phyloP scores from a whole-genome alignment of 768 basidiomycete genomes.

The Saitozyma podzolica region DNA sequence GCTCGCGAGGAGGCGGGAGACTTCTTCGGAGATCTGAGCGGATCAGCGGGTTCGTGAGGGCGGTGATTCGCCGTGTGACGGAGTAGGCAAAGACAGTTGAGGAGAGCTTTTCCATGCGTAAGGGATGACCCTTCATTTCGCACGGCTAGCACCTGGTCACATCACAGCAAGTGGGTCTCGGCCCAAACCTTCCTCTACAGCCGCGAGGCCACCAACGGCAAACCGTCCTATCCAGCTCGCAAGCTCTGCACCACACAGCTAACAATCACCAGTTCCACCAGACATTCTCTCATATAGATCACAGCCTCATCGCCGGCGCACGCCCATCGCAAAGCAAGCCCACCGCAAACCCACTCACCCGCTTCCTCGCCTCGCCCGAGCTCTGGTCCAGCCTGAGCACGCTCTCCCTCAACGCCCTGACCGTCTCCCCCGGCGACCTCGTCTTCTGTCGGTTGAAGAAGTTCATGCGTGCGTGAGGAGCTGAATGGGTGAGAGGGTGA shows the following conservation, averaged over 20 bases:
- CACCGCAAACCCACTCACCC: slow-evolving; percentile 14
- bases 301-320: no score
- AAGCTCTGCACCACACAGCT: neutral
- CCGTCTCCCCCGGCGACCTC: slow-evolving; percentile 36
- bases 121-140: no score
- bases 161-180: no score
- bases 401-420: slow-evolving; percentile 34
- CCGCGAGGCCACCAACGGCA: no score
- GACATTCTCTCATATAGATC: no score
- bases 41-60: slow-evolving; percentile 2
- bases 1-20: slow-evolving; percentile 27
- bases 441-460: slow-evolving; percentile 44
- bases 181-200: no score
- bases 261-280: no score
- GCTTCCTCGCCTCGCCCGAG: slow-evolving; percentile 26
- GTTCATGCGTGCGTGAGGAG: slow-evolving; percentile 27
- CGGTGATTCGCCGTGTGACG: no score
- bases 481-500: neutral
- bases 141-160: no score
- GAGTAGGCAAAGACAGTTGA: no score
- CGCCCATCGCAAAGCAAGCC: no score
- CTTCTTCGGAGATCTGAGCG: slow-evolving; percentile 33
- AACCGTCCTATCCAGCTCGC: neutral
- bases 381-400: slow-evolving; percentile 35
- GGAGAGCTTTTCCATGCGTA: no score